Percentiles rank a stretch among this genome's conserved stretches.
Conservation (phyloP, 1,284 basidiomycete species). For the Ustilago shanxiensis region DNA sequence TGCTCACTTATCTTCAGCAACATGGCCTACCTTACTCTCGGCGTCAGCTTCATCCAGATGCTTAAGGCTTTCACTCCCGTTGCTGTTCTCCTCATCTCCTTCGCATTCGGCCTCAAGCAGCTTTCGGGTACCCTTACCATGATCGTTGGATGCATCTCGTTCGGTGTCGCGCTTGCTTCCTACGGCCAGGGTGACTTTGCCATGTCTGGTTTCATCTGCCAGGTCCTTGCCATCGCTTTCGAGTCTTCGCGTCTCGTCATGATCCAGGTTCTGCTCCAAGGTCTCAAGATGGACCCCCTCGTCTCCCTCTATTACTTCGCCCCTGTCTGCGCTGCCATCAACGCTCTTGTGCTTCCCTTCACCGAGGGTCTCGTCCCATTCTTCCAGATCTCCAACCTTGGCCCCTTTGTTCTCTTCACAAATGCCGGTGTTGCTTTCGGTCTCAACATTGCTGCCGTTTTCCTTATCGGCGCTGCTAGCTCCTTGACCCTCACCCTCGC, state of each 20-base stretch:
- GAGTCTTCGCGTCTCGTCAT: conserved; percentile 92
- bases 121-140: conserved; percentile 82
- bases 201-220: conserved; percentile 82
- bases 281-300: conserved; percentile 93
- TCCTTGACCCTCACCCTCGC: conserved; percentile 92
- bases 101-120: conserved; percentile 88
- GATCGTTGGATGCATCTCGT: conserved; percentile 92
- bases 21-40: conserved; percentile 91
- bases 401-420: conserved; percentile 81
- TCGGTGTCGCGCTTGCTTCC: conserved; percentile 87
- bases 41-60: conserved; percentile 96
- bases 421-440: conserved; percentile 91
- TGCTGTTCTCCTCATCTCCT: conserved; percentile 93
- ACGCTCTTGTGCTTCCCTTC: conserved; percentile 84
- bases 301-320: conserved; percentile 88
- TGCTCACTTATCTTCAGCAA: conserved; percentile 92
- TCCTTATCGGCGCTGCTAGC: conserved; percentile 88
- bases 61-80: conserved; percentile 98
- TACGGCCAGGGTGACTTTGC: conserved; percentile 89
- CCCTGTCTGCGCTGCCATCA: conserved; percentile 86
- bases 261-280: conserved; percentile 94
- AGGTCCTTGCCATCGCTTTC: conserved; percentile 74
- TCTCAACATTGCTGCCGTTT: conserved; percentile 93
- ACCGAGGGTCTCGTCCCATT: conserved; percentile 91
- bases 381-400: conserved; percentile 79